Base-by-base conservation (phyloP, 2,329 filamentous ascomycete genomes). In the Nakataea oryzae region DNA sequence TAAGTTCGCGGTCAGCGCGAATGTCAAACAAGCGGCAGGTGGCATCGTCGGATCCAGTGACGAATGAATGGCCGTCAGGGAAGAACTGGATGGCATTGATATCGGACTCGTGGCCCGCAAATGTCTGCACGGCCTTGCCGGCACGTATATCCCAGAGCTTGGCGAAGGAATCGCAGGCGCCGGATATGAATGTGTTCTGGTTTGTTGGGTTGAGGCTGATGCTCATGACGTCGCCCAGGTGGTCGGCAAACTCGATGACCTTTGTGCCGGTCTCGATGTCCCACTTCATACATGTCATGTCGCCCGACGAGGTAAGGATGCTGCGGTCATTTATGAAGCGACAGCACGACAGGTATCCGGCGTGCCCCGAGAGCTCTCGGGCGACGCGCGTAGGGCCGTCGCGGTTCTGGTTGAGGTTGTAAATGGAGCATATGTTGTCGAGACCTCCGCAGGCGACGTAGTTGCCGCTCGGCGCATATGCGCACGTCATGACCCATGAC, bases 281-380 rank as follows among this genome's bases (percentile, higher is more conserved):
- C 95, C 95, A 99, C 73, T 97, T 90, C 88, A 97, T 97, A 76
- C 95, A 99, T 61, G 95, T 99, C 95, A 99, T 99, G 74, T 99
- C 95, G 66, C 95, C 95, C 3, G 95, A 99, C 0, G 95, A 97
- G 64, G 95, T 99, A 67, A 99, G 86, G 71, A 99, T 97, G 73
- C 91, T 92, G 72, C 95, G 88, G 79, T 99, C 95, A 75, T 96
- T 97, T 81, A 97, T 96, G 77, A 99, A 99, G 67, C 95, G 89
- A 75, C 95, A 97, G 88, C 95, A 99, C 27, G 92, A 96, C 57
- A 99, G 86, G 72, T 99, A 99, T 60, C 95, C 95, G 57, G 93
- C 96, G 75, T 99, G 95, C 56, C 95, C 95, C 34, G 95, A 97
- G 59, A 99, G 83, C 78, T 99, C 95, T 67, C 93, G 88, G 66